Percentiles rank a stretch among this genome's conserved stretches.
Evolutionary conservation across 2,329 filamentous ascomycete genomes (phyloP).

Genomic region (Botrytis aclada): DNA sequence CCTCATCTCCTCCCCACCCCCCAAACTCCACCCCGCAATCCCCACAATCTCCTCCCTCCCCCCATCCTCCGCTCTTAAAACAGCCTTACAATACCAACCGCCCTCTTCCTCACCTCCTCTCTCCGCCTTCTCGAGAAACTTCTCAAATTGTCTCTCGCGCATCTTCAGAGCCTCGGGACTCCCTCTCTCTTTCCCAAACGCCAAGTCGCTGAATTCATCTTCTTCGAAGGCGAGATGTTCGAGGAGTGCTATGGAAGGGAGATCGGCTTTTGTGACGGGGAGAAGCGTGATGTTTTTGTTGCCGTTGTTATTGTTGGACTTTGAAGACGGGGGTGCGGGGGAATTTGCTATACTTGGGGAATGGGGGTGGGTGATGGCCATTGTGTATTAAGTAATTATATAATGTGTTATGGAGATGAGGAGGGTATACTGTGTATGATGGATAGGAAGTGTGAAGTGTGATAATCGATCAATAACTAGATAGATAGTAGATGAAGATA

Average conservation of each 20-base stretch:
- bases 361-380: background rate
- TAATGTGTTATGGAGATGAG: background rate
- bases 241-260: slow-evolving; percentile 13
- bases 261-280: slow-evolving; percentile 5
- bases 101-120: background rate
- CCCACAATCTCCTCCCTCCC: slow-evolving; percentile 26
- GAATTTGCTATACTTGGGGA: background rate
- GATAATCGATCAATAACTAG: background rate
- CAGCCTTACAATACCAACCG: slow-evolving; percentile 24
- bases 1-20: background rate
- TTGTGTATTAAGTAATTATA: background rate
- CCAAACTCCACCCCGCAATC: slow-evolving; percentile 25
- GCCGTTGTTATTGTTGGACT: background rate
- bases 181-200: slow-evolving; percentile 18
- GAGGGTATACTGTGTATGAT: background rate
- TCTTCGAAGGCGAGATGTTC: slow-evolving; percentile 20
- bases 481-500: background rate
- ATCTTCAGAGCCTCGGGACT: background rate
- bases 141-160: slow-evolving; percentile 7
- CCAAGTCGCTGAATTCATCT: slow-evolving; percentile 23
- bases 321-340: no score
- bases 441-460: background rate
- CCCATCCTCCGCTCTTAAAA: background rate
- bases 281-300: background rate
- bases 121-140: background rate